These are phyloP conservation scores for Stephanodiscus minutulus DNA, from an alignment of 108 stramenopile species.

Conservation along the genomic window DNA sequence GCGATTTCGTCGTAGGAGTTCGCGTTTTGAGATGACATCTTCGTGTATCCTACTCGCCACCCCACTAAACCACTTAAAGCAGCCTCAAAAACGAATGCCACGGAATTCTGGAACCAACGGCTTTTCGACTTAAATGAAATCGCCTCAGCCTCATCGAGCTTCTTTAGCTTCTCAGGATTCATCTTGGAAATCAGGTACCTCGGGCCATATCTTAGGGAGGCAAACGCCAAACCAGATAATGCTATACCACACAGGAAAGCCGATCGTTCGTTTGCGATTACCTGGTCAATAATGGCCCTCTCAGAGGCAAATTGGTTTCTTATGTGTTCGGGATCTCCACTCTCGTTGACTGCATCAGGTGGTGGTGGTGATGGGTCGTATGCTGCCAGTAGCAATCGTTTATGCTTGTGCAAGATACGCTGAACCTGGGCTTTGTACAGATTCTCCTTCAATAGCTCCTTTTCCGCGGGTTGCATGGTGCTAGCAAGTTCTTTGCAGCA, in stretches of 20 bases:
- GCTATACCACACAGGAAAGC: slow-evolving; percentile 44
- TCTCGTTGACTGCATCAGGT: not conserved
- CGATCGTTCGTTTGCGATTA: slow-evolving; percentile 39
- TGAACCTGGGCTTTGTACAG: slow-evolving; percentile 11
- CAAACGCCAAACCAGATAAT: slow-evolving; percentile 37
- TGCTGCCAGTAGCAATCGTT: slow-evolving; percentile 14
- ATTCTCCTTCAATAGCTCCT: slow-evolving; percentile 26
- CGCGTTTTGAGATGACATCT: slow-evolving; percentile 30
- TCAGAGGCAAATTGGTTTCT: slow-evolving; percentile 34
- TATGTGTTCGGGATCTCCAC: slow-evolving; percentile 5
- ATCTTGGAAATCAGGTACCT: slow-evolving; percentile 34
- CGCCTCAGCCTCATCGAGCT: slow-evolving; percentile 46
- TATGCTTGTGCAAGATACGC: slow-evolving; percentile 17
- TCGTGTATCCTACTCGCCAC: slow-evolving; percentile 42
- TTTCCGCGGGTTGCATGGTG: slow-evolving; percentile 19
- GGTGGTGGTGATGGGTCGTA: slow-evolving; percentile 10
- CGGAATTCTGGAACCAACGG: slow-evolving; percentile 37
- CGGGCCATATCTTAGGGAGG: slow-evolving; percentile 39
- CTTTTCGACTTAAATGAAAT: slow-evolving; percentile 27
- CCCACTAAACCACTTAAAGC: slow-evolving; percentile 46
- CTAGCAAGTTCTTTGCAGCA: too few relatives aligned
- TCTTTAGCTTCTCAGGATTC: slow-evolving; percentile 30
- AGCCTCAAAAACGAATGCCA: slow-evolving; percentile 37
- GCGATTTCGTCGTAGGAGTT: slow-evolving; percentile 41
- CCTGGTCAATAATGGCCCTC: slow-evolving; percentile 20